phyloP scores from a whole-genome alignment of 169 alveolate species.

The Besnoitia besnoiti region DNA sequence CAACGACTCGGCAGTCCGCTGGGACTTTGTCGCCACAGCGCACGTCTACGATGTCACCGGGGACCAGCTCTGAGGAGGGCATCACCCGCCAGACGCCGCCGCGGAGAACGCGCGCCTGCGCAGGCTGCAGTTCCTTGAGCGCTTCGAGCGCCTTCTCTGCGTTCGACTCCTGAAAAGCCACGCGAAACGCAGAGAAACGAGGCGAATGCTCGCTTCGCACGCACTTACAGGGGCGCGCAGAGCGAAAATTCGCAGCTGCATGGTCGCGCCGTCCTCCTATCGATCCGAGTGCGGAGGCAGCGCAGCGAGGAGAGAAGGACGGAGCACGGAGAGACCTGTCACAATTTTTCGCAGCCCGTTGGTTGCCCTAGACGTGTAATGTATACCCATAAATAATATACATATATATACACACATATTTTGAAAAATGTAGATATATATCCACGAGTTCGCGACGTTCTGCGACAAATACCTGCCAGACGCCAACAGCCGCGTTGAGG shows the following conservation, averaged over 20 bases:
- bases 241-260: too few species aligned
- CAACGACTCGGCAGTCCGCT: slow-evolving; percentile 94
- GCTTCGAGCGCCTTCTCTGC: slow-evolving; percentile 98
- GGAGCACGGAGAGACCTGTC: too few species aligned
- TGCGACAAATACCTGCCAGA: slow-evolving; percentile 95
- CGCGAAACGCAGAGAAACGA: background rate
- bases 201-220: background rate
- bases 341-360: too few species aligned
- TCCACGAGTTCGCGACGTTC: too few species aligned
- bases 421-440: too few species aligned
- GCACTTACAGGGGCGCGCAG: background rate
- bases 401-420: too few species aligned
- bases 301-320: too few species aligned
- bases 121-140: slow-evolving; percentile 93
- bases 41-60: slow-evolving; percentile 97
- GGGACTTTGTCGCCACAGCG: slow-evolving; percentile 97
- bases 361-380: too few species aligned
- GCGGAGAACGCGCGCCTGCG: slow-evolving; percentile 90
- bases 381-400: too few species aligned
- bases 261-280: too few species aligned
- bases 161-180: slow-evolving; percentile 86
- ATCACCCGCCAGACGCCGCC: slow-evolving; percentile 92
- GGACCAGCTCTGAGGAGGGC: slow-evolving; percentile 93
- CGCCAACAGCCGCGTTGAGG: slow-evolving; percentile 96
- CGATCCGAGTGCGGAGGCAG: too few species aligned